Evolutionary conservation across 768 basidiomycete species (phyloP), one percentile per base, ranked within the genome.

Genomic region (Auriscalpium orientale): DNA sequence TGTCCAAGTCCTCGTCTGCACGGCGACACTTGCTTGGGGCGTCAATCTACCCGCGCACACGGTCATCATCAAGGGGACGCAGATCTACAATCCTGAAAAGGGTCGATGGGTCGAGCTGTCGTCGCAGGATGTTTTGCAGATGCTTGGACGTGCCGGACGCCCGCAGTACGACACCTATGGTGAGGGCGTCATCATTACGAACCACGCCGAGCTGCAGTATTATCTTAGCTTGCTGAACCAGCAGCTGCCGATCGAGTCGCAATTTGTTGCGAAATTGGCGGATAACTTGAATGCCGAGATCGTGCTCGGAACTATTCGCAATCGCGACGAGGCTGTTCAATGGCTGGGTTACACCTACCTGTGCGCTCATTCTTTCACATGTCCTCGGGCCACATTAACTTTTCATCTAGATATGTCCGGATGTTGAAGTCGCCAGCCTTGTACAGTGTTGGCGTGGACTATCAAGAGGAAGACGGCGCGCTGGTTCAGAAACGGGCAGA

Each of bases 21-120:
- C 97, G 0, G 97, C 97, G 5, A 98, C 95, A 2, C 85, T 99
- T 38, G 97, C 97, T 1, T 99, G 97, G 97, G 97, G 95, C 75
- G 95, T 99, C 72, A 99, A 99, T 67, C 75, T 98, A 0, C 97
- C 97, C 3, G 95, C 95, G 1, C 97, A 98, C 61, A 89, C 92
- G 8, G 95, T 98, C 72, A 93, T 98, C 74, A 98, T 99, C 78
- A 99, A 98, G 69, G 97, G 97, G n/a, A 98, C 97, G 0, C 95
- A 98, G 72, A 95, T 98, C 58, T 99, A 98, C 73, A 98, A 97
- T 70, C 97, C 97, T 0, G 95, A 97, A 72, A 97, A 98, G 72
- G 97, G 97, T 18, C 84, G 90, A 4, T 99, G 97, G 97, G 88
- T 90, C 4, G 97, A 98, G 68, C 73, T 98, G 7, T 95, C 91